Conservation (phyloP, 2,329 filamentous ascomycete genomes). For the Colletotrichum euphorbiae region DNA sequence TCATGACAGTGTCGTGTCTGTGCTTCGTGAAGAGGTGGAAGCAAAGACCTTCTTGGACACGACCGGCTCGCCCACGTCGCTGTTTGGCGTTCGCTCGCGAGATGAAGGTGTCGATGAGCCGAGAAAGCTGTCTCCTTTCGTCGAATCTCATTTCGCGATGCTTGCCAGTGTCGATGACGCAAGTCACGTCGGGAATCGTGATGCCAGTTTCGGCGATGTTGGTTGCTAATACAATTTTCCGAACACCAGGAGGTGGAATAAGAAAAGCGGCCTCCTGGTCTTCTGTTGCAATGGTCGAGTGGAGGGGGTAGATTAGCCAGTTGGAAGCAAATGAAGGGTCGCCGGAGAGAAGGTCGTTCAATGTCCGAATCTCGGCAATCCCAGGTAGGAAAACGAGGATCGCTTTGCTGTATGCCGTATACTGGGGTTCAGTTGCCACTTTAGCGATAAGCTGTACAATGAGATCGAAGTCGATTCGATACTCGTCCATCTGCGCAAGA, state of each 20-base stretch:
- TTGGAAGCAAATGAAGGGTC: slow-evolving; percentile 79
- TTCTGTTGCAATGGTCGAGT: slow-evolving; percentile 95
- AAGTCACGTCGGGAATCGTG: slow-evolving; percentile 97
- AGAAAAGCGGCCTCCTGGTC: slow-evolving; percentile 95
- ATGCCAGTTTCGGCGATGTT: slow-evolving; percentile 99
- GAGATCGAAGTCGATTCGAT: slow-evolving; percentile 89
- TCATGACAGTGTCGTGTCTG: slow-evolving; percentile 86
- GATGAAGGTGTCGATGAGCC: slow-evolving; percentile 93
- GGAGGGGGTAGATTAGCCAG: slow-evolving; percentile 90
- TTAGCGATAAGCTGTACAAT: slow-evolving; percentile 81
- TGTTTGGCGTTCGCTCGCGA: slow-evolving; percentile 96
- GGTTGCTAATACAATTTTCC: slow-evolving; percentile 96
- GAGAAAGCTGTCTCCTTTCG: slow-evolving; percentile 89
- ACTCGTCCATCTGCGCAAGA: slow-evolving; percentile 85
- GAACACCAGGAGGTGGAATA: slow-evolving; percentile 81
- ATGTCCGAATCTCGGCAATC: slow-evolving; percentile 88
- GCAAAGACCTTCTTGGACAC: slow-evolving; percentile 94
- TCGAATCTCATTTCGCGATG: slow-evolving; percentile 98
- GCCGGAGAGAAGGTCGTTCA: slow-evolving; percentile 86
- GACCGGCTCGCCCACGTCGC: slow-evolving; percentile 89
- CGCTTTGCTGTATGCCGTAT: slow-evolving; percentile 83
- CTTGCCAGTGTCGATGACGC: slow-evolving; percentile 95
- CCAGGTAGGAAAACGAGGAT: slow-evolving; percentile 96
- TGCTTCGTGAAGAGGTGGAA: slow-evolving; percentile 96
- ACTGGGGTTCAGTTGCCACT: slow-evolving; percentile 77